Evolutionary conservation across 441 rosid genomes (phyloP).

Genomic region (Adansonia grandidieri): DNA sequence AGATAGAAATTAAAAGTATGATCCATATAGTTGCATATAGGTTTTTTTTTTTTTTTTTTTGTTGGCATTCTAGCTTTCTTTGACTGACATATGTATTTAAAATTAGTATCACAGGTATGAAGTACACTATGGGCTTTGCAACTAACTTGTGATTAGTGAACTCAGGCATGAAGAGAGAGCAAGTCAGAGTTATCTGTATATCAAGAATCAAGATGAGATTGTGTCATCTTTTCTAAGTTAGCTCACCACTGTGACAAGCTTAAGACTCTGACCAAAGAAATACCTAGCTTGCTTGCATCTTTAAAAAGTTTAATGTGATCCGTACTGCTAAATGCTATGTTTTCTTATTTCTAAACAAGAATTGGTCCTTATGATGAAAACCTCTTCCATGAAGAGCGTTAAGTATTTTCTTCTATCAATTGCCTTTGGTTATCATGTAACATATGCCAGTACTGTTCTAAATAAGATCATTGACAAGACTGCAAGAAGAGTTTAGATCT

Average conservation of each 20-base stretch:
- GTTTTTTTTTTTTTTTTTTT: background rate
- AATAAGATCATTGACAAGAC: background rate
- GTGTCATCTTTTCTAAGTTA: slow-evolving; percentile 1
- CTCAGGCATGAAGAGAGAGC: background rate
- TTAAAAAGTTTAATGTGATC: background rate
- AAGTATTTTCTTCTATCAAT: background rate
- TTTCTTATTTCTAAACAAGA: background rate
- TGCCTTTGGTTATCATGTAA: background rate
- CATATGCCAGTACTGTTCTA: background rate
- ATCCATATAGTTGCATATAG: background rate
- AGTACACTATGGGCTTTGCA: background rate
- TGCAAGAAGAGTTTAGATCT: background rate
- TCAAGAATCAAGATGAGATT: background rate
- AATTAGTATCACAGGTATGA: background rate
- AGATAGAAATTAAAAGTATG: background rate
- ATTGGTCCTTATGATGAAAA: background rate
- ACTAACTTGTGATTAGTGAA: background rate
- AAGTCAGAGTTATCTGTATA: background rate
- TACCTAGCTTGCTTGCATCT: background rate
- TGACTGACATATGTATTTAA: background rate
- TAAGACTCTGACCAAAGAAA: background rate
- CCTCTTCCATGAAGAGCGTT: background rate
- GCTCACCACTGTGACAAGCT: background rate
- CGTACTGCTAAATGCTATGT: background rate
- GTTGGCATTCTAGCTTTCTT: background rate